These are phyloP conservation scores for Brassica rapa DNA, from an alignment of 345 rosid genomes.

Conservation along the genomic window DNA sequence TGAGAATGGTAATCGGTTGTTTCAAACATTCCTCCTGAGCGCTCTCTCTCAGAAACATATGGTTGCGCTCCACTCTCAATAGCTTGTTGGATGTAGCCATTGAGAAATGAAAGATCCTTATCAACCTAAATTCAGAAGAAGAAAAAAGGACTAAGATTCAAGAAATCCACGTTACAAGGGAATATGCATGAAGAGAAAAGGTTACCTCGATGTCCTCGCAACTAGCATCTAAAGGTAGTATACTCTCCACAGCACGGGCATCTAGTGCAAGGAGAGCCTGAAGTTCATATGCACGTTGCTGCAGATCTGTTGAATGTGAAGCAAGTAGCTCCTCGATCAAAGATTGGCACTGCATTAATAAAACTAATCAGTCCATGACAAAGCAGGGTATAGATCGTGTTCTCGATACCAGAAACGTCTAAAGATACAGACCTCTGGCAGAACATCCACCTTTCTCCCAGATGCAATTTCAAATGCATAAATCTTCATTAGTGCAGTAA, in stretches of 20 bases:
- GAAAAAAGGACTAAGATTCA: constrained; percentile 25
- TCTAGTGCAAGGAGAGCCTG: constrained; percentile 73
- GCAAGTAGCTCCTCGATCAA: constrained; percentile 84
- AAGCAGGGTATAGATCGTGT: constrained; percentile 15
- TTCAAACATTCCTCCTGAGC: constrained; percentile 58
- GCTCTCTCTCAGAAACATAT: constrained; percentile 77
- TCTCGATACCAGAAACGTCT: not conserved
- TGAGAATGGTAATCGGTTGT: constrained; percentile 57
- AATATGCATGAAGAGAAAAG: not conserved
- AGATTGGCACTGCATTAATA: constrained; percentile 76
- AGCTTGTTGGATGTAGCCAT: constrained; percentile 66
- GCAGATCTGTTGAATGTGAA: constrained; percentile 96
- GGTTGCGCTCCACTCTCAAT: constrained; percentile 81
- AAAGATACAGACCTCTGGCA: constrained; percentile 77
- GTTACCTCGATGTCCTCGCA: constrained; percentile 93
- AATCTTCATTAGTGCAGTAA: constrained; percentile 89
- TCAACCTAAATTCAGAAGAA: constrained; percentile 63
- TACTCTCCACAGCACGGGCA: constrained; percentile 60
- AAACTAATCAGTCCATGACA: constrained; percentile 25
- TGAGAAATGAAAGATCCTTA: constrained; percentile 73
- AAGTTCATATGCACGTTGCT: constrained; percentile 98
- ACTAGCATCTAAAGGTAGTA: constrained; percentile 90
- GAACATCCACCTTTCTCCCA: constrained; percentile 77
- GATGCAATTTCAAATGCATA: constrained; percentile 88
- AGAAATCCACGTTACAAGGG: not conserved